Evolutionary conservation across 768 basidiomycete genomes (phyloP), one percentile per base, ranked within the genome.

Genomic region (Boletus bicolor): DNA sequence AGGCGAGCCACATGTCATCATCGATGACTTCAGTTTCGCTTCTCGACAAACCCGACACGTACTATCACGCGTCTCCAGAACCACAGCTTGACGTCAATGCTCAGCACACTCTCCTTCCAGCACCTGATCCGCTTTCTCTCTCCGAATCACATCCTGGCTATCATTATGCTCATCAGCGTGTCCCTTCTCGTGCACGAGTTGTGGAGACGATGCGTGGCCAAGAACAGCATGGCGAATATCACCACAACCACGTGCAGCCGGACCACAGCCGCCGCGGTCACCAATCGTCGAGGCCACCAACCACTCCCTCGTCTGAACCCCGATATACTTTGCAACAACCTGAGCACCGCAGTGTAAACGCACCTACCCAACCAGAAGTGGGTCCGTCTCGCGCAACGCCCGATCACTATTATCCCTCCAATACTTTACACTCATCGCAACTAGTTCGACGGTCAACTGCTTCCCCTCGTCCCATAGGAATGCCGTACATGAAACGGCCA

Each of bases 51-150:
- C 50, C 62, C 30, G 65, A 65, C 55, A 38, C 65, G 50, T 68
- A 65, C 51, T 69, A 67, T 57, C 68, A 57, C 54, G 30, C 55
- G 30, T 68, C 67, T 43, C 54, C 68, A 49, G 60, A 69, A 19
- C 58, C 62, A 44, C 59, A 67, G 55, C 61, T 70, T 66, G 68
- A 72, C 63, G 65, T 72, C 61, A 69, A 56, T 42, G n/a, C 54
- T 19, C 69, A 67, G 45, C 68, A 60, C 37, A 2, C 57, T 26
- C 56, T 61, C 50, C 58, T 68, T 48, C 36, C 58, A 51, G 38
- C 68, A 36, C 41, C 68, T 55, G 68, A 69, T 69, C 66, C 70
- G 68, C 66, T 70, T 49, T 44, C 63, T 8, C 60, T 68, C 55
- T 66, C 68, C 66, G 68, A 67, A 28, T 44, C 68, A 54, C 59